These are phyloP conservation scores for Capillidium heterosporum DNA, from an alignment of 371 early-diverging fungal genomes.

Conservation along the genomic window DNA sequence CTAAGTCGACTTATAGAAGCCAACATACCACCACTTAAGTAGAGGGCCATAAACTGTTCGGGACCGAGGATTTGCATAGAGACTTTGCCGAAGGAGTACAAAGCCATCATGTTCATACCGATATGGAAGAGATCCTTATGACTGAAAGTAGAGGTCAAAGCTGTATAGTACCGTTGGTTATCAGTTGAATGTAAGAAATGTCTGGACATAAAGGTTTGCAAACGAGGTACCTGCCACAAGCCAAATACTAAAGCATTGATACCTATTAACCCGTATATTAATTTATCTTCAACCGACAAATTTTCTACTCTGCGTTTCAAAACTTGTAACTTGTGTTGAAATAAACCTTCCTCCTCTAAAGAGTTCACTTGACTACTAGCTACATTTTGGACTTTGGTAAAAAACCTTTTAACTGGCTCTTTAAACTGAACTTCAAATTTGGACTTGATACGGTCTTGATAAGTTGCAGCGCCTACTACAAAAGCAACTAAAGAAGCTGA, in stretches of 20 bases:
- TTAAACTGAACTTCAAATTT: too few species aligned
- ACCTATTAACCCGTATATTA: constrained; percentile 24
- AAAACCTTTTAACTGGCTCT: too few species aligned
- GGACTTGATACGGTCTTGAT: too few species aligned
- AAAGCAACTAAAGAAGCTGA: too few species aligned
- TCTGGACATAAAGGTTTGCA: constrained; percentile 38
- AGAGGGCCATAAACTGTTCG: constrained; percentile 62
- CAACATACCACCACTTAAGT: constrained; percentile 36
- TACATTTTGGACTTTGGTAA: too few species aligned
- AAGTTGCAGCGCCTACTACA: too few species aligned
- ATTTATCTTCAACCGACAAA: too few species aligned
- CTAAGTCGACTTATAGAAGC: constrained; percentile 23
- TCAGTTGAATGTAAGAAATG: constrained; percentile 53
- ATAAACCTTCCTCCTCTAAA: too few species aligned
- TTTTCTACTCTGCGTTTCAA: too few species aligned
- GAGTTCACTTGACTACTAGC: too few species aligned
- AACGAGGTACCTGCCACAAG: constrained; percentile 41
- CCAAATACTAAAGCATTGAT: constrained; percentile 47
- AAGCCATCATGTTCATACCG: constrained; percentile 43
- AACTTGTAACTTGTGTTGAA: too few species aligned
- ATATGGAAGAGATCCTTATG: constrained; percentile 42
- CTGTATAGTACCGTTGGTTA: constrained; percentile 32
- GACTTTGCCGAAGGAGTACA: constrained; percentile 35
- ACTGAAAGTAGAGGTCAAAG: constrained; percentile 45
- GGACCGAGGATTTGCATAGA: constrained; percentile 20